A percentile compares a stretch with the other conserved stretches of the same genome.
Evolutionary conservation across 345 rosid genomes (phyloP).

Genomic region (Lumnitzera racemosa): DNA sequence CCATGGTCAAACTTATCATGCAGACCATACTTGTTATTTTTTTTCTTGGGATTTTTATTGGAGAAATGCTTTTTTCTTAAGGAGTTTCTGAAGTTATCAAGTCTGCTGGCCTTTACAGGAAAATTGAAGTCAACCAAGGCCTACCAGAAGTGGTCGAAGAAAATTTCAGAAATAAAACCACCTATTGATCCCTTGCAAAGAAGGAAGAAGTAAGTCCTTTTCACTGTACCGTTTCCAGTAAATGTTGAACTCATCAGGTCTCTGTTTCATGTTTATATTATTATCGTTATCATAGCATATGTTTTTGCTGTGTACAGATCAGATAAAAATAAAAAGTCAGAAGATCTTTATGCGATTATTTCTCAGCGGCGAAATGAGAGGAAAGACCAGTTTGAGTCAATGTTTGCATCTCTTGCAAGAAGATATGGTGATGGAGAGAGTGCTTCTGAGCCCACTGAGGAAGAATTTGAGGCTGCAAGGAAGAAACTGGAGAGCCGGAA

Average conservation of each 20-base stretch:
- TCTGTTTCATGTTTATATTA: neutral
- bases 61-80: too few relatives aligned
- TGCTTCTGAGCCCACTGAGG: conserved; percentile 65
- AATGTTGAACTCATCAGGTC: neutral
- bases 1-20: too few relatives aligned
- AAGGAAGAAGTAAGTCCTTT: conserved; percentile 48
- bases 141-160: conserved; percentile 77
- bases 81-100: too few relatives aligned
- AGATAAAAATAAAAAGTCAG: conserved; percentile 26
- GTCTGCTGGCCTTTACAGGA: conserved; percentile 30
- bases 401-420: conserved; percentile 70
- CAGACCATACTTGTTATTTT: too few relatives aligned
- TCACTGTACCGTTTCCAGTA: neutral
- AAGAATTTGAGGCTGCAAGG: conserved; percentile 86
- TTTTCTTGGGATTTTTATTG: too few relatives aligned
- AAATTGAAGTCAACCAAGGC: conserved; percentile 64
- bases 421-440: conserved; percentile 51
- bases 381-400: conserved; percentile 66
- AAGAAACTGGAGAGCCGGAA: conserved; percentile 49
- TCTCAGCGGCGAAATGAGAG: conserved; percentile 58
- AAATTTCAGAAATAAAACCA: conserved; percentile 54
- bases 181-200: conserved; percentile 57
- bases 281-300: neutral
- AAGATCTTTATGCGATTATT: conserved; percentile 56
- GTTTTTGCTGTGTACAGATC: conserved; percentile 28